These are phyloP conservation scores for Colletotrichum sp. DNA, from an alignment of 2,329 filamentous ascomycete species.

Conservation along the genomic window DNA sequence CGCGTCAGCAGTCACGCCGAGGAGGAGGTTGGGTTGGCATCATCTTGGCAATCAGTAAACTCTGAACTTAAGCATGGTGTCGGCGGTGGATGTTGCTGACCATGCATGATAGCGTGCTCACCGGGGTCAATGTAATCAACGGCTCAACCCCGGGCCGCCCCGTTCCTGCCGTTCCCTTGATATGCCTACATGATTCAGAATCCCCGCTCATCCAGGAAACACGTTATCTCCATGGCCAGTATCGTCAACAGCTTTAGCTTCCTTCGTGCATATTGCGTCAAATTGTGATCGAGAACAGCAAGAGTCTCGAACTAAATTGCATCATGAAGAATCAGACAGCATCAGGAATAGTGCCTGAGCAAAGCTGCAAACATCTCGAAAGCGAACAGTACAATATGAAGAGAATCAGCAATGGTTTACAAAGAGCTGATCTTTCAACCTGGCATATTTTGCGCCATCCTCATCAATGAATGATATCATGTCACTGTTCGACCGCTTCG, in stretches of 20 bases:
- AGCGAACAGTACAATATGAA: not conserved
- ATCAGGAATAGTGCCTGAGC: not conserved
- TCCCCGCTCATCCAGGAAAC: not conserved
- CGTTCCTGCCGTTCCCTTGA: not conserved
- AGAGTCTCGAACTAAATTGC: not conserved
- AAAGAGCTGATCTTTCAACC: not conserved
- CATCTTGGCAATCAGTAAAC: not conserved
- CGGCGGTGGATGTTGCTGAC: not conserved
- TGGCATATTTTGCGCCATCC: not conserved
- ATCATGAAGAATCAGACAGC: not conserved
- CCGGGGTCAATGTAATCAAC: not conserved
- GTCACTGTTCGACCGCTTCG: not conserved
- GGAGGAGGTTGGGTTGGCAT: not conserved
- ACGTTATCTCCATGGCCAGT: not conserved
- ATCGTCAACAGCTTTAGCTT: not conserved
- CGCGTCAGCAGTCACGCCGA: not conserved
- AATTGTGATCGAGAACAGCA: not conserved
- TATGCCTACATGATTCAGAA: not conserved
- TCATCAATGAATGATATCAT: not conserved
- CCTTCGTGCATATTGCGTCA: not conserved
- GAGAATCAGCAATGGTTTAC: not conserved
- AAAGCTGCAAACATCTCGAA: not conserved
- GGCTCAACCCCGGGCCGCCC: not conserved
- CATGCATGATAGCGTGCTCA: not conserved
- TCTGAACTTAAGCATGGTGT: not conserved